Conservation (phyloP, 768 basidiomycete species). For the Amanita pseudoporphyria region DNA sequence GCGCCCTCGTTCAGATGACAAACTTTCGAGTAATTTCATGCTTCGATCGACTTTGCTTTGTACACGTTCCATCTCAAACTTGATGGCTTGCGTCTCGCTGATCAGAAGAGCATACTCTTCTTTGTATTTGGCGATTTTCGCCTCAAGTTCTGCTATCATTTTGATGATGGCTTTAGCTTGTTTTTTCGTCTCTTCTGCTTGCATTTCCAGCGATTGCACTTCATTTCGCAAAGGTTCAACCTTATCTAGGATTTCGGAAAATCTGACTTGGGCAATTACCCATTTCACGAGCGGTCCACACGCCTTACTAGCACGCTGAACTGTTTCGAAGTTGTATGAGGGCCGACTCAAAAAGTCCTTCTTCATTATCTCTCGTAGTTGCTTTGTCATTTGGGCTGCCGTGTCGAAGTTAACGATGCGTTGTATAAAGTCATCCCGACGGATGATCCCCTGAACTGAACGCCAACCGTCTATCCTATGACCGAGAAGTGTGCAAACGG, state of each 20-base stretch:
- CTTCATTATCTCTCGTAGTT: constrained; percentile 85
- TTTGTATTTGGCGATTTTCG: constrained; percentile 90
- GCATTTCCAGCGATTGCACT: constrained; percentile 84
- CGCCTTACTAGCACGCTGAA: constrained; percentile 91
- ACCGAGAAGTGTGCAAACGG: constrained; percentile 91
- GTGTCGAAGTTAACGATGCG: constrained; percentile 96
- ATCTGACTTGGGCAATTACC: constrained; percentile 94
- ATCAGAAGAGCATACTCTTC: constrained; percentile 96
- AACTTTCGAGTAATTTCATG: constrained; percentile 87
- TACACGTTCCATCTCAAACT: constrained; percentile 95
- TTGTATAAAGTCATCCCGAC: constrained; percentile 94
- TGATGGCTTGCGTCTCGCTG: constrained; percentile 95
- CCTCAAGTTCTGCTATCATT: constrained; percentile 88
- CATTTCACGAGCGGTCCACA: constrained; percentile 98
- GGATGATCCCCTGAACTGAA: constrained; percentile 90
- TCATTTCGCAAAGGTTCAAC: constrained; percentile 95
- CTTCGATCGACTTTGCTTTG: constrained; percentile 96
- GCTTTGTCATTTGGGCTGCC: constrained; percentile 78
- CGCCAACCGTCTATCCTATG: constrained; percentile 98
- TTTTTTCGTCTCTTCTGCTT: constrained; percentile 92
- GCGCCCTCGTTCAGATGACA: constrained; percentile 88
- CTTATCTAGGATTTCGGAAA: constrained; percentile 95
- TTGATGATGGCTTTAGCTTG: constrained; percentile 84
- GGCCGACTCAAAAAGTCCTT: constrained; percentile 86
- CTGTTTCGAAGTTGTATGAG: constrained; percentile 89